These are phyloP conservation scores for Acer yangbiense DNA, from an alignment of 345 rosid species.

Conservation along the genomic window DNA sequence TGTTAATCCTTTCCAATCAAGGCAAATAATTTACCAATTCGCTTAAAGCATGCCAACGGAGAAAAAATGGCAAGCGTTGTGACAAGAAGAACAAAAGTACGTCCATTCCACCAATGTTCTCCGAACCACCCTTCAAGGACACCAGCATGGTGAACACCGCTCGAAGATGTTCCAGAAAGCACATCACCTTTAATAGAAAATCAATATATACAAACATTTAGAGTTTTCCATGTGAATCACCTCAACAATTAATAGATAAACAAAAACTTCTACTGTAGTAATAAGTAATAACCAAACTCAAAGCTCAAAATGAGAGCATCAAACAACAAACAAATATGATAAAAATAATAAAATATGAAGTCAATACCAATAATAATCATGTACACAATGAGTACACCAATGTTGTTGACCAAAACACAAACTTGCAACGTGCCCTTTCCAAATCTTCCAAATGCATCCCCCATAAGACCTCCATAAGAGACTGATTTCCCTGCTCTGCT, in stretches of 20 bases:
- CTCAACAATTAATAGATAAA: slow-evolving; percentile 6
- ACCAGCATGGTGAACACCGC: slow-evolving; percentile 80
- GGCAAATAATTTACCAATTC: slow-evolving; percentile 60
- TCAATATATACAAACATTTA: slow-evolving; percentile 16
- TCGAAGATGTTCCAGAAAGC: slow-evolving; percentile 78
- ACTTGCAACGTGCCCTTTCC: slow-evolving; percentile 69
- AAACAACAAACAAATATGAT: slow-evolving; percentile 9
- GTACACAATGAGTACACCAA: slow-evolving; percentile 92
- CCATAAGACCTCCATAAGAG: slow-evolving; percentile 86
- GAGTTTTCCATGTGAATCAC: neutral
- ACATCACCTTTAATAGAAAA: slow-evolving; percentile 57
- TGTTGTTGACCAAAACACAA: slow-evolving; percentile 69
- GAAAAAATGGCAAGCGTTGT: slow-evolving; percentile 66
- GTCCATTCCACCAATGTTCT: slow-evolving; percentile 73
- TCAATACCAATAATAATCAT: slow-evolving; percentile 89
- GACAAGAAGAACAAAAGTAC: slow-evolving; percentile 60
- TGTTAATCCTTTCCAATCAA: slow-evolving; percentile 9
- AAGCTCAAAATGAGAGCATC: slow-evolving; percentile 6
- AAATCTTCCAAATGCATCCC: slow-evolving; percentile 80
- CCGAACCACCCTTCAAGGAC: slow-evolving; percentile 94
- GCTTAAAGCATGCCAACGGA: slow-evolving; percentile 79
- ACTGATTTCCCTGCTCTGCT: slow-evolving; percentile 58
- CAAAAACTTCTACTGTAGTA: neutral
- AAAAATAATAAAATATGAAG: slow-evolving; percentile 1
- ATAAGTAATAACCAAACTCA: neutral